These are phyloP conservation scores for Salicornia ramosissima DNA, from an alignment of 148 eudicot genomes.

Conservation along the genomic window DNA sequence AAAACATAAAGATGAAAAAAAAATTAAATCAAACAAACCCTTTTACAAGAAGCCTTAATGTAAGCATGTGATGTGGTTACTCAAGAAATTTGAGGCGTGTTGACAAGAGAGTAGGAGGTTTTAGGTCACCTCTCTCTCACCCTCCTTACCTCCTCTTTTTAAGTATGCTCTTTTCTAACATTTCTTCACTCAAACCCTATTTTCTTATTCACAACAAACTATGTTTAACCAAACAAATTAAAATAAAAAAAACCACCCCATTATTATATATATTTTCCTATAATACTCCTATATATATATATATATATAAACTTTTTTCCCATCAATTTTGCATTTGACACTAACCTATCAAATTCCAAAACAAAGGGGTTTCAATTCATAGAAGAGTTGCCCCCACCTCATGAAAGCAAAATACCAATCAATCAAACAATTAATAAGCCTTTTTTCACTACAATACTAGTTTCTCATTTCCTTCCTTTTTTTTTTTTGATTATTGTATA, in stretches of 20 bases:
- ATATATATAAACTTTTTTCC: constrained; percentile 13
- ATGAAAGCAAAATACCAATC: background rate
- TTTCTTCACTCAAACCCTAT: constrained; percentile 23
- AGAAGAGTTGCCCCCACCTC: background rate
- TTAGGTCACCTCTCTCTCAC: constrained; percentile 63
- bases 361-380: background rate
- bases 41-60: constrained; percentile 9
- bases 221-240: background rate
- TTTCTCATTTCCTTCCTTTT: background rate
- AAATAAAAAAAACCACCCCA: background rate
- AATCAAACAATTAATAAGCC: background rate
- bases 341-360: background rate
- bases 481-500: background rate
- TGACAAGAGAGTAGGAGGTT: constrained; percentile 46
- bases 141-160: constrained; percentile 23
- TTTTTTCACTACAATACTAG: background rate
- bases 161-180: background rate
- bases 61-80: constrained; percentile 8
- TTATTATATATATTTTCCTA: background rate
- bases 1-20: background rate
- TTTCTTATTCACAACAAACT: constrained; percentile 13
- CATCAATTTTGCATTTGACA: background rate
- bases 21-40: background rate
- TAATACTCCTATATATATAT: constrained; percentile 22
- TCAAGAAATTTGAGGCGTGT: constrained; percentile 35